Evolutionary conservation across 805 yeast genomes (phyloP), one percentile per base, ranked within the genome.

Genomic region (Saturnispora quitensis): DNA sequence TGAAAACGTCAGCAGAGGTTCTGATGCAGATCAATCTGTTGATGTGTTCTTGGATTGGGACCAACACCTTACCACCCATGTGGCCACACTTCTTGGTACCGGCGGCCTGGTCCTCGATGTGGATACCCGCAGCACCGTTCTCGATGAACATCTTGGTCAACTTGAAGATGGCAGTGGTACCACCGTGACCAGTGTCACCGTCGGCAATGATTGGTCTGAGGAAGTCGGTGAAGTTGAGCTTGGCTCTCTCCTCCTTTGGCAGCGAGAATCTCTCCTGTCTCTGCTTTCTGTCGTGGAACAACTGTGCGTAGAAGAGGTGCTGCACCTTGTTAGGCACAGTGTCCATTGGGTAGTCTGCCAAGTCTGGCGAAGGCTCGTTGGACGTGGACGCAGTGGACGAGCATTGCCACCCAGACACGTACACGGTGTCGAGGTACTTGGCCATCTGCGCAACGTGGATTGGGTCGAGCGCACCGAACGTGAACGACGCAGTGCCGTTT

Each of bases 131-230:
- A 52, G 98, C 99, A 70, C 98, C 98, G 64, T 95, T 82, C 75
- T 91, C 98, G 62, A 91, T 87, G 67, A 91, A 91, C 82, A 91
- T 77, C 75, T 91, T 91, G 63, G 97, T 89, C 68, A 91, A 80
- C 73, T 91, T 91, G 73, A 89, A 85, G 60, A 89, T 89, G 52
- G 98, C 98, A 54, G 98, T 90, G 62, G 89, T 78, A 68, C 99
- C 98, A 72, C 99, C 99, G 69, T 91, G 98, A 61, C 99, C 99
- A 53, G 98, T 93, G 72, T 91, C 99, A 60, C 91, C 99, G 68
- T 91, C 99, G 43, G 98, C 98, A 62, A 91, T 78, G 61, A 91
- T 88, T 53, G 99, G 99, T 62, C 97, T 82, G 67, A 91, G 73
- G 71, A 86, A 91, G 73, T 91, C 99, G 51, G 75, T 84, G 70